These are phyloP conservation scores for Silybum marianum DNA, from an alignment of 129 eudicot species.

Conservation along the genomic window DNA sequence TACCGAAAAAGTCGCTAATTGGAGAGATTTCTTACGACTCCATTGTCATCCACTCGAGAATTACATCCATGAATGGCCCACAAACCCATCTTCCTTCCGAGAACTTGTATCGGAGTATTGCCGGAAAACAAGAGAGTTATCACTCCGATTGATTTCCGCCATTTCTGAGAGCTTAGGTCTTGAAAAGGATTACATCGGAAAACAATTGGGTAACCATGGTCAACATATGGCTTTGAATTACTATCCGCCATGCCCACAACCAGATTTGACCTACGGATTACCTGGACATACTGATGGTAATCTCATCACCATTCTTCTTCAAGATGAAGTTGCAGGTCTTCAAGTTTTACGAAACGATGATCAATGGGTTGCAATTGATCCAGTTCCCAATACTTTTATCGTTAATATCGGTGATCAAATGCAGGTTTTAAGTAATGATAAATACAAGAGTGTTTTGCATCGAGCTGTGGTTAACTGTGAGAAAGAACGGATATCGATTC, in stretches of 20 bases:
- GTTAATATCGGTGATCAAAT: constrained; percentile 45
- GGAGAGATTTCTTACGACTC: constrained; percentile 49
- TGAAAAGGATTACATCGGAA: constrained; percentile 23
- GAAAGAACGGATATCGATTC: constrained; percentile 43
- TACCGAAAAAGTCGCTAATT: constrained; percentile 45
- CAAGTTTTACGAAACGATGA: constrained; percentile 42
- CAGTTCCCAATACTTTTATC: constrained; percentile 41
- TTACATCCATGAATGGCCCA: constrained; percentile 45
- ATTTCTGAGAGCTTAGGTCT: constrained; percentile 46
- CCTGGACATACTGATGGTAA: constrained; percentile 38
- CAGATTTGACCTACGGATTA: constrained; percentile 41
- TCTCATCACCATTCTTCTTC: constrained; percentile 36
- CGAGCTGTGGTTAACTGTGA: constrained; percentile 53
- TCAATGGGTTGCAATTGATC: constrained; percentile 38
- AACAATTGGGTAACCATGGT: constrained; percentile 42
- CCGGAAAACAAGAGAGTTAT: constrained; percentile 23
- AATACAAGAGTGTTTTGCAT: constrained; percentile 47
- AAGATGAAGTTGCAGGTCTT: constrained; percentile 46
- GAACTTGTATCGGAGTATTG: constrained; percentile 40
- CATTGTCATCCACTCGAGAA: constrained; percentile 48
- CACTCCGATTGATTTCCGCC: constrained; percentile 32
- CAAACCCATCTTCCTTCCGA: constrained; percentile 34
- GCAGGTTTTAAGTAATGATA: constrained; percentile 48
- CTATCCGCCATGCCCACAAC: constrained; percentile 45
- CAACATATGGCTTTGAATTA: constrained; percentile 50